Conservation (phyloP, 352 stramenopile species). For the Thalassiosira mediterranea region DNA sequence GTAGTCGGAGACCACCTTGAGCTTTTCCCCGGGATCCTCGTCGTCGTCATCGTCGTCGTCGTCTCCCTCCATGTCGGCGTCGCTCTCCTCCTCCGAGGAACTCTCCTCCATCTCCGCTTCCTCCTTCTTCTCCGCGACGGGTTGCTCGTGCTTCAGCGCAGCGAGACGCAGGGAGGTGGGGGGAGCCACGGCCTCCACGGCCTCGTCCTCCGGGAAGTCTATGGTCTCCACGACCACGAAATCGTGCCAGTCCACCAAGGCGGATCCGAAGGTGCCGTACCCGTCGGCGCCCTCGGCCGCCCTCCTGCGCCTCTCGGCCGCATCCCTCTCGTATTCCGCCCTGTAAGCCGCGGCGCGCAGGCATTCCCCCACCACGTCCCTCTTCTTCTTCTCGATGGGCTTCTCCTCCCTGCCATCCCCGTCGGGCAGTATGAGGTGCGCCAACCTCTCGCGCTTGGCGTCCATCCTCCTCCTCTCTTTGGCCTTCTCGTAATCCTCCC, state of each 20-base stretch:
- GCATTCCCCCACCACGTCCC: conserved; percentile 36
- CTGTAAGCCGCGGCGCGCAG: conserved; percentile 83
- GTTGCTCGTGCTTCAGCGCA: conserved; percentile 34
- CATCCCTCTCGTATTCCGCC: conserved; percentile 84
- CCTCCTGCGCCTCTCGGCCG: conserved; percentile 62
- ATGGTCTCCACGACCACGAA: conserved; percentile 99
- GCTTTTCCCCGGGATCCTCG: conserved; percentile 76
- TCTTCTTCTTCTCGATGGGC: conserved; percentile 15
- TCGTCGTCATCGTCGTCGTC: too few relatives aligned
- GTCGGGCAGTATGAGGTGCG: conserved; percentile 24
- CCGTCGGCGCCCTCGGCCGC: conserved; percentile 62
- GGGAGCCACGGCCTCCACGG: conserved; percentile 66
- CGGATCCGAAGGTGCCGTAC: conserved; percentile 50
- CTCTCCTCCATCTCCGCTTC: conserved; percentile 44
- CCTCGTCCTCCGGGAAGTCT: conserved; percentile 92
- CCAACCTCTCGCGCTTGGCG: conserved; percentile 31
- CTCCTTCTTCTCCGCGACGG: conserved; percentile 17
- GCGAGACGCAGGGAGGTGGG: conserved; percentile 41
- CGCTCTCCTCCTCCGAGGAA: conserved; percentile 57
- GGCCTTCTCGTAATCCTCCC: conserved; percentile 37
- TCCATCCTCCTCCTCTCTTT: conserved; percentile 26
- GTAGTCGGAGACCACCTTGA: conserved; percentile 83
- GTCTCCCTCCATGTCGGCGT: too few relatives aligned
- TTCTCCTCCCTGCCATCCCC: conserved; percentile 16
- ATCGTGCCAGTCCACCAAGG: conserved; percentile 97